Conservation (phyloP, 768 basidiomycete species). For the Mycena chlorophos region DNA sequence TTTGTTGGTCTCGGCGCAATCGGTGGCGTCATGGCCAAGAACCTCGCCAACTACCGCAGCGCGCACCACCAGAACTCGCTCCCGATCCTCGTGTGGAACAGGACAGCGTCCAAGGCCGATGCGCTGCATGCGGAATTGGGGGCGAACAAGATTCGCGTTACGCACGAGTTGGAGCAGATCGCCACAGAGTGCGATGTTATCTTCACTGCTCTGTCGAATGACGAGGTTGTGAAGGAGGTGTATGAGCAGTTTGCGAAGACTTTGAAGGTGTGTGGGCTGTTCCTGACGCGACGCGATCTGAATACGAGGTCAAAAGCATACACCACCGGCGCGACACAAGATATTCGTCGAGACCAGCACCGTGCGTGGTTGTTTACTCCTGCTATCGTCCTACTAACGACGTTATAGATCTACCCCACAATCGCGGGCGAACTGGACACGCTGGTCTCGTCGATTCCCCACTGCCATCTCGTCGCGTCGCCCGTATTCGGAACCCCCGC, state of each 20-base stretch:
- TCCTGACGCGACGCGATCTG: constrained; percentile 2
- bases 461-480: constrained; percentile 66
- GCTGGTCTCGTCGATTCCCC: constrained; percentile 57
- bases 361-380: constrained; percentile 40
- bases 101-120: constrained; percentile 62
- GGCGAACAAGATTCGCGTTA: constrained; percentile 52
- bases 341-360: constrained; percentile 89
- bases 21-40: constrained; percentile 77
- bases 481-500: constrained; percentile 78
- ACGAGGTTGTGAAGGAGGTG: constrained; percentile 64
- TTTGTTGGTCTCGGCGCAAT: constrained; percentile 62
- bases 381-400: constrained; percentile 9
- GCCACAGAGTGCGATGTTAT: constrained; percentile 71
- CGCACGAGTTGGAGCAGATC: constrained; percentile 56
- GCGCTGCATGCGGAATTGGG: constrained; percentile 59
- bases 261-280: constrained; percentile 47
- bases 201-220: constrained; percentile 71
- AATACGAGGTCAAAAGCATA: constrained; percentile 39
- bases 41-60: constrained; percentile 61
- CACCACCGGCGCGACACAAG: constrained; percentile 51
- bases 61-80: constrained; percentile 36
- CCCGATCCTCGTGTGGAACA: constrained; percentile 76
- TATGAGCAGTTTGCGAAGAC: constrained; percentile 62
- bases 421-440: constrained; percentile 69
- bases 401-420: constrained; percentile 52